These are phyloP conservation scores for Dendrobium chrysotoxum DNA, from an alignment of 106 monocot species.

Conservation along the genomic window DNA sequence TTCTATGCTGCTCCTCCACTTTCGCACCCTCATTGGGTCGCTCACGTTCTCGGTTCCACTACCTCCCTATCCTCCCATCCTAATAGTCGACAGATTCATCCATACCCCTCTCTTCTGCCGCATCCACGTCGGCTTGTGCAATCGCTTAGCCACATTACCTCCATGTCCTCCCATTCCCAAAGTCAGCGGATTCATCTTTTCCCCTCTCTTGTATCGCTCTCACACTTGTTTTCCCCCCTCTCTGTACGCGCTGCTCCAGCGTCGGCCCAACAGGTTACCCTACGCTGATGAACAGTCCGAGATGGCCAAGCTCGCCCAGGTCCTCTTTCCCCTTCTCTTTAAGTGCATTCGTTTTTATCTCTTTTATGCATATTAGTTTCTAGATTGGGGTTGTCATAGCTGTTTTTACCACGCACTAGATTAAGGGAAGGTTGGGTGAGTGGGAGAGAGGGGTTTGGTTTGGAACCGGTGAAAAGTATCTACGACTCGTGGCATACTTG, in stretches of 20 bases:
- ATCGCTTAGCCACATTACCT: background rate
- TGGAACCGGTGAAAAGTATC: no score
- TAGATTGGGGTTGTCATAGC: background rate
- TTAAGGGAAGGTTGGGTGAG: no score
- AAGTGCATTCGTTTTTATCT: background rate
- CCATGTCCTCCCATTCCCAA: background rate
- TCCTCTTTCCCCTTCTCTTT: background rate
- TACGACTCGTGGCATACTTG: no score
- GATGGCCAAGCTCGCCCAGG: conserved; percentile 2
- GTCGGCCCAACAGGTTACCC: background rate
- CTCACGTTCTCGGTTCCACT: background rate
- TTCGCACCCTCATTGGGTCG: background rate
- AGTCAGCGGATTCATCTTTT: background rate
- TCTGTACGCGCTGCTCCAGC: background rate
- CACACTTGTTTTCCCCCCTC: background rate
- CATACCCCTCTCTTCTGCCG: background rate
- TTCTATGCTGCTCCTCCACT: background rate
- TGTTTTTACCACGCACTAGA: background rate
- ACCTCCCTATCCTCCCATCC: background rate
- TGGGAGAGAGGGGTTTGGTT: no score
- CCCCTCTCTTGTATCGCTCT: background rate
- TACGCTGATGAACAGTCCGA: background rate
- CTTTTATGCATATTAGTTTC: background rate
- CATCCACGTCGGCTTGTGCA: background rate
- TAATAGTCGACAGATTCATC: background rate